phyloP scores from a whole-genome alignment of 176 grass and related monocot genomes.

The Rhynchospora breviuscula region DNA sequence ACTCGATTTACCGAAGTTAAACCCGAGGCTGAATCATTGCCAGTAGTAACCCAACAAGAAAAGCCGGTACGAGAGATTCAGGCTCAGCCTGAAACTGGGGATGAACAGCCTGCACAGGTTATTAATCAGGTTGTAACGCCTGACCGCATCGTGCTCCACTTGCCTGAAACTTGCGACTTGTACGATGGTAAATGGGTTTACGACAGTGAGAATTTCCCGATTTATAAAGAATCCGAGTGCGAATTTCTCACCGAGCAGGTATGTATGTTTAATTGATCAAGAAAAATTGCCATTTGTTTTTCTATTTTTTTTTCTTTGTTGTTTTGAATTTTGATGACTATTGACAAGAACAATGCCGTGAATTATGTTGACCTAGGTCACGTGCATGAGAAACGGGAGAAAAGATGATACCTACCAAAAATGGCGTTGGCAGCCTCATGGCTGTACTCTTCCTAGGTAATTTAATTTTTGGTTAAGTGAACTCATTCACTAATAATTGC shows the following conservation, averaged over 20 bases:
- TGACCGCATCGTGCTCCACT: conserved; percentile 35
- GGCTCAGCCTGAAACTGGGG: neutral
- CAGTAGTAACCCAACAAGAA: neutral
- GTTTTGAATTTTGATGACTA: neutral
- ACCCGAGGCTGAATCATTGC: neutral
- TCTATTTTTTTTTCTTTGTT: neutral
- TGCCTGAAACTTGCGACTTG: conserved; percentile 75
- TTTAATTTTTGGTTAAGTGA: neutral
- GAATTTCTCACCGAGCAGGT: conserved; percentile 95
- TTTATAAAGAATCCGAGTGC: conserved; percentile 77
- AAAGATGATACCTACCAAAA: conserved; percentile 77
- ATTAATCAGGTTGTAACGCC: conserved; percentile 23
- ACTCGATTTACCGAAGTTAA: neutral
- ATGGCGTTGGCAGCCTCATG: conserved; percentile 85
- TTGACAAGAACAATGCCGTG: neutral
- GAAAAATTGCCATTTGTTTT: too few relatives aligned
- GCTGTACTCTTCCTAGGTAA: conserved; percentile 70
- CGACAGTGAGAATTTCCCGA: conserved; percentile 59
- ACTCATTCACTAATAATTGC: neutral
- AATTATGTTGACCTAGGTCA: conserved; percentile 32
- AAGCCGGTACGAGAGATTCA: neutral
- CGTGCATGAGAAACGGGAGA: conserved; percentile 95
- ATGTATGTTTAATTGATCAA: neutral
- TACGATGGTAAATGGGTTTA: conserved; percentile 74
- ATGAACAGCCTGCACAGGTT: neutral